Evolutionary conservation across 2,329 filamentous ascomycete genomes (phyloP).

Genomic region (Aspergillus texensis): DNA sequence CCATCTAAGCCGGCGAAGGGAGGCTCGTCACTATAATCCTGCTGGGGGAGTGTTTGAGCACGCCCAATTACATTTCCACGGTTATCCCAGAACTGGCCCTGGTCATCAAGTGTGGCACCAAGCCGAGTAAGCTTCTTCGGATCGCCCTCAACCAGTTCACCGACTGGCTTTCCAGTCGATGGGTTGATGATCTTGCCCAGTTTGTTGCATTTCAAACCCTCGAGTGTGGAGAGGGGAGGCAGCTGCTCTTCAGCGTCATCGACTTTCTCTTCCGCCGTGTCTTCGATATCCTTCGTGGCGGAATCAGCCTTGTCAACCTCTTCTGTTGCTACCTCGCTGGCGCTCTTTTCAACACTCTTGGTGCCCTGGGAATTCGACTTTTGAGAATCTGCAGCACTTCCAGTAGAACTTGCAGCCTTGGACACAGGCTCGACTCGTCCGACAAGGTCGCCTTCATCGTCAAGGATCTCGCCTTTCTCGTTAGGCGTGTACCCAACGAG

Average conservation of each 20-base stretch:
- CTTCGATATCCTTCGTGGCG: slow-evolving; percentile 44
- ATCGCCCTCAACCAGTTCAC: slow-evolving; percentile 64
- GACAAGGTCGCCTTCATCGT: slow-evolving; percentile 1
- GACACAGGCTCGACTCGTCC: slow-evolving; percentile 1
- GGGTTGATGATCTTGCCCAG: slow-evolving; percentile 47
- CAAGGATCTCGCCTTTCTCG: slow-evolving; percentile 44
- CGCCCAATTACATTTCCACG: slow-evolving; percentile 66
- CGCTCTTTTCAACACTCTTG: slow-evolving; percentile 42
- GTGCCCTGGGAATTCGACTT: slow-evolving; percentile 26
- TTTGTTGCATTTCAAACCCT: slow-evolving; percentile 48
- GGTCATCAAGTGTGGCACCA: slow-evolving; percentile 52
- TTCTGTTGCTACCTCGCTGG: slow-evolving; percentile 54
- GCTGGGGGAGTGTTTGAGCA: slow-evolving; percentile 50
- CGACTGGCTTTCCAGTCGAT: slow-evolving; percentile 51
- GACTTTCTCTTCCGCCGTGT: slow-evolving; percentile 11
- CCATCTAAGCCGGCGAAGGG: slow-evolving; percentile 51
- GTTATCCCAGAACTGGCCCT: slow-evolving; percentile 67
- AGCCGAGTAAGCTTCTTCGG: slow-evolving; percentile 60
- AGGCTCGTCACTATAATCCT: slow-evolving; percentile 43
- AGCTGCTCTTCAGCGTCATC: slow-evolving; percentile 37
- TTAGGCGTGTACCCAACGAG: slow-evolving; percentile 45
- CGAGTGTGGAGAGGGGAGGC: slow-evolving; percentile 39
- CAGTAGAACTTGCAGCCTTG: slow-evolving; percentile 41
- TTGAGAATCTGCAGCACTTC: slow-evolving; percentile 28
- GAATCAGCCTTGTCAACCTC: slow-evolving; percentile 51